phyloP scores from a whole-genome alignment of 139 green algal species.

The Edaphochlamys debaryana region DNA sequence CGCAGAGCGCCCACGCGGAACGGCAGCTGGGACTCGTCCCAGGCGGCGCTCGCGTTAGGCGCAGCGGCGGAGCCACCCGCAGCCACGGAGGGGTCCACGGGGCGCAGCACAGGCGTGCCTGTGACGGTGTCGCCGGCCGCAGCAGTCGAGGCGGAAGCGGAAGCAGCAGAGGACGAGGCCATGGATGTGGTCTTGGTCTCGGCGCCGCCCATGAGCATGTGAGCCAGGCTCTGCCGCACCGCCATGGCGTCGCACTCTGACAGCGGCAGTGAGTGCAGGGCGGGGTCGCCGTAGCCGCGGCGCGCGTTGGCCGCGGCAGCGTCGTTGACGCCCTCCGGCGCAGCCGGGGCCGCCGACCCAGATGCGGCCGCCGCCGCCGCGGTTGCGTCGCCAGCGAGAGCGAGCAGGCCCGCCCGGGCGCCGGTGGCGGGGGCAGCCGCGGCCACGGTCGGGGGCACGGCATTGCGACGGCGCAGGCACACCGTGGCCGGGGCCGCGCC shows the following conservation, averaged over 20 bases:
- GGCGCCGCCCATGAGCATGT: constrained; percentile 26
- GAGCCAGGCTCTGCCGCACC: not conserved
- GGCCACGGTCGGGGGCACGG: no score
- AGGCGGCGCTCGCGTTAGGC: not conserved
- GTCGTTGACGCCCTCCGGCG: not conserved
- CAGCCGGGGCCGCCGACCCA: constrained; percentile 7
- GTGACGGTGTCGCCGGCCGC: no score
- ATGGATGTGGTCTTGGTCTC: not conserved
- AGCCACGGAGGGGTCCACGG: no score
- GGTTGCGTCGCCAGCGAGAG: no score
- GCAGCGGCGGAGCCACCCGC: not conserved
- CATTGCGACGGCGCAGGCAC: constrained; percentile 27
- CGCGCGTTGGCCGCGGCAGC: constrained; percentile 36
- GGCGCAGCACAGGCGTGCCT: no score
- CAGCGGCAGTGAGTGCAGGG: constrained; percentile 1
- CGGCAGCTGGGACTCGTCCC: not conserved
- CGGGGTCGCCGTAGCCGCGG: constrained; percentile 43
- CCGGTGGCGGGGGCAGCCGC: not conserved
- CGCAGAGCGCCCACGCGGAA: constrained; percentile 61
- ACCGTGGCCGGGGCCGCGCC: constrained; percentile 47
- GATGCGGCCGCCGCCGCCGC: not conserved
- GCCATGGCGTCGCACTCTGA: constrained; percentile 26
- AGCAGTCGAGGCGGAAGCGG: not conserved
- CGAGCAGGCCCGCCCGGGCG: not conserved
- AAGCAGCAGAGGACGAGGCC: not conserved